phyloP scores from a whole-genome alignment of 257 asterid genomes.

The Echium plantagineum region DNA sequence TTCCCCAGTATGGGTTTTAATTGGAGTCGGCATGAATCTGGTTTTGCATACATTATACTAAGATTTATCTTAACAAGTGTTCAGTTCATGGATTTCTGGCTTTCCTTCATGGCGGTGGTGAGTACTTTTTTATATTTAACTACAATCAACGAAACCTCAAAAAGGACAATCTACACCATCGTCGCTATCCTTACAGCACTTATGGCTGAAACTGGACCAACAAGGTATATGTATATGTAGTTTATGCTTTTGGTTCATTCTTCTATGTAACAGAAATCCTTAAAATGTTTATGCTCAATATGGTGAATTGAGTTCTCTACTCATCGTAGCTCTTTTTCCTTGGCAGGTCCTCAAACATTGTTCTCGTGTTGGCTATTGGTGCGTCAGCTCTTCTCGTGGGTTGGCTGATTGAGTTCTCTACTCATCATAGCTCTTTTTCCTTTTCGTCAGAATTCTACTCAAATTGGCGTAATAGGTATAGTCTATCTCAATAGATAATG shows the following conservation, averaged over 20 bases:
- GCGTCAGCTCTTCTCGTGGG: conserved; percentile 40
- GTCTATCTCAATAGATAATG: too few species aligned
- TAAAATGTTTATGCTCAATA: too few species aligned
- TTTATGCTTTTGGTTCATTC: background rate
- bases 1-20: background rate
- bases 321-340: background rate
- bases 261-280: conserved; percentile 1
- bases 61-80: background rate
- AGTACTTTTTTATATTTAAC: conserved; percentile 80
- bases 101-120: conserved; percentile 96
- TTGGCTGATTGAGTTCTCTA: too few species aligned
- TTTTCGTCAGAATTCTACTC: conserved; percentile 30
- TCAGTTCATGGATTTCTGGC: conserved; percentile 97
- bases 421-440: too few species aligned
- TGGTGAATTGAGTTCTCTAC: too few species aligned
- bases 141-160: conserved; percentile 57
- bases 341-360: conserved; percentile 71
- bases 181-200: conserved; percentile 87
- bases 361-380: conserved; percentile 62
- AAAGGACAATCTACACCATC: conserved; percentile 80
- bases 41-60: background rate
- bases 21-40: conserved; percentile 2
- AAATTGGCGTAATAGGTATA: conserved; percentile 54
- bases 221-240: conserved; percentile 33
- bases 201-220: conserved; percentile 88